Conservation (phyloP, 1,284 basidiomycete species). For the Butyriboletus regius region DNA sequence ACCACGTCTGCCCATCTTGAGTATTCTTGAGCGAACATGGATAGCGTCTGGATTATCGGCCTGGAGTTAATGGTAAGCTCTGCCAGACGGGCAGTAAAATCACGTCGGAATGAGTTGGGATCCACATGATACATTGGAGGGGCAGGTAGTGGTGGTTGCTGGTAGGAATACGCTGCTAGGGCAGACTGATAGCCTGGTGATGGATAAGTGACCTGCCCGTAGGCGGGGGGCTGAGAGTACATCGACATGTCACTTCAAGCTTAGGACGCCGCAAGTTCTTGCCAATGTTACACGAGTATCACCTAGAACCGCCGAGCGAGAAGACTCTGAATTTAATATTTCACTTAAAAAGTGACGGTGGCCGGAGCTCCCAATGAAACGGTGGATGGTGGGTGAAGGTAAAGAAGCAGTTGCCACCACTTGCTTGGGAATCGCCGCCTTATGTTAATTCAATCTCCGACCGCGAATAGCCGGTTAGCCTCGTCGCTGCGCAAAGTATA, state of each 20-base stretch:
- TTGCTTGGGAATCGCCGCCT: slow-evolving; percentile 24
- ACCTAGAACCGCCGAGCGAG: slow-evolving; percentile 30
- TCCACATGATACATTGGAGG: slow-evolving; percentile 54
- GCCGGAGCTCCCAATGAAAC: slow-evolving; percentile 35
- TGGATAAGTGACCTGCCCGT: slow-evolving; percentile 36
- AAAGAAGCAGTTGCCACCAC: slow-evolving; percentile 25
- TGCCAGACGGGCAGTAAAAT: slow-evolving; percentile 70
- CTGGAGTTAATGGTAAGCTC: slow-evolving; percentile 92
- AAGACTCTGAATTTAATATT: slow-evolving; percentile 36
- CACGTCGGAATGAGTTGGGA: slow-evolving; percentile 71
- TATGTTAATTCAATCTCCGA: slow-evolving; percentile 27
- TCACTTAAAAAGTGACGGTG: slow-evolving; percentile 36
- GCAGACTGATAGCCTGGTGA: slow-evolving; percentile 37
- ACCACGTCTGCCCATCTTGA: slow-evolving; percentile 74
- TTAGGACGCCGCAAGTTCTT: slow-evolving; percentile 28
- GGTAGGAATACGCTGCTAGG: slow-evolving; percentile 42
- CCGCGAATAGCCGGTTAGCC: slow-evolving; percentile 27
- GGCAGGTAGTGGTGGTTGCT: slow-evolving; percentile 42
- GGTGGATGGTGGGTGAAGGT: slow-evolving; percentile 47
- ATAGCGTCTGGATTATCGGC: slow-evolving; percentile 91
- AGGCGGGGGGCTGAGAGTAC: slow-evolving; percentile 42
- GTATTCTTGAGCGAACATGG: slow-evolving; percentile 86
- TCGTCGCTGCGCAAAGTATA: slow-evolving; percentile 1
- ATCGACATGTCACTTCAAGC: slow-evolving; percentile 43
- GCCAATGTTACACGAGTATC: slow-evolving; percentile 27